A percentile compares a stretch with the other conserved stretches of the same genome.
Conservation (phyloP, 257 asterid species). For the Nicotiana otophora region DNA sequence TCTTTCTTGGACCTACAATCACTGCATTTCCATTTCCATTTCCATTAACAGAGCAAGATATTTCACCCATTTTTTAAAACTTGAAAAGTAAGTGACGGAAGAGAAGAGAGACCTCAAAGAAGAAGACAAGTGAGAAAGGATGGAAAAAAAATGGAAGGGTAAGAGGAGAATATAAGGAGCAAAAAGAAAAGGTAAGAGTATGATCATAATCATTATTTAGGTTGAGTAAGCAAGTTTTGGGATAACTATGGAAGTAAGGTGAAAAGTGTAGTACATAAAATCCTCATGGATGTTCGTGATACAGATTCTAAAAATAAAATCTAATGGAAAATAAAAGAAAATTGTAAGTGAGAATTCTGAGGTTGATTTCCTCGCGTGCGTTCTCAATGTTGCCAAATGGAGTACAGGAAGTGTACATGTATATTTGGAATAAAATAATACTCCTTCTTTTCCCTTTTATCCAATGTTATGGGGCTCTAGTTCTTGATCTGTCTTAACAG, state of each 20-base stretch:
- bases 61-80: slow-evolving; percentile 60
- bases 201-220: slow-evolving; percentile 18
- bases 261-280: slow-evolving; percentile 21
- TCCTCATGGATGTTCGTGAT: slow-evolving; percentile 63
- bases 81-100: background rate
- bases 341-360: slow-evolving; percentile 26
- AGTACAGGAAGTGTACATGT: background rate
- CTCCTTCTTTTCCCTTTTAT: background rate
- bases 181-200: slow-evolving; percentile 17
- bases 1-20: slow-evolving; percentile 59
- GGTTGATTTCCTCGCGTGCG: slow-evolving; percentile 69
- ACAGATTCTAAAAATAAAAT: background rate
- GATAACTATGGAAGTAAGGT: slow-evolving; percentile 5
- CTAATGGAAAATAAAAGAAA: slow-evolving; percentile 3
- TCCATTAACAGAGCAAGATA: slow-evolving; percentile 42
- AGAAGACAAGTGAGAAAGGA: background rate
- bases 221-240: slow-evolving; percentile 12
- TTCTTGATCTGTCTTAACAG: background rate
- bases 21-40: slow-evolving; percentile 33
- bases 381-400: slow-evolving; percentile 12
- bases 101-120: slow-evolving; percentile 1
- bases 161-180: slow-evolving; percentile 27
- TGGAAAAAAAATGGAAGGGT: slow-evolving; percentile 27
- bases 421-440: background rate
- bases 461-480: background rate